Percentiles rank a stretch among this genome's conserved stretches.
phyloP scores from a whole-genome alignment of 306 rosid species.

The Trifolium repens region DNA sequence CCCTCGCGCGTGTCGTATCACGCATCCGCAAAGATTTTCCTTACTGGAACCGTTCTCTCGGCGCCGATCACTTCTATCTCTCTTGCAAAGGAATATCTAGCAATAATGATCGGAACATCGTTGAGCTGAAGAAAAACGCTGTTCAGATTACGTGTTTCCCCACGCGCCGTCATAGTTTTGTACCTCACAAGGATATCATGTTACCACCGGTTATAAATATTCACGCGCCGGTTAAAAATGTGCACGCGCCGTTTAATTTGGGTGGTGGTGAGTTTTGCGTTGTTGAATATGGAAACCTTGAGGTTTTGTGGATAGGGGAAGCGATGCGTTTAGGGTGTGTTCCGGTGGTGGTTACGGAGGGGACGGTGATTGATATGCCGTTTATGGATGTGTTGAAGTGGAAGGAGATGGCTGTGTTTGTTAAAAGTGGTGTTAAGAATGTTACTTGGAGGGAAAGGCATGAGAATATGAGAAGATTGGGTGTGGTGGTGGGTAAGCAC shows the following conservation, averaged over 20 bases:
- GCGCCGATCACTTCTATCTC: slow-evolving; percentile 77
- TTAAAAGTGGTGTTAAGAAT: slow-evolving; percentile 36
- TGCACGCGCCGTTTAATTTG: slow-evolving; percentile 36
- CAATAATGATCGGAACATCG: slow-evolving; percentile 55
- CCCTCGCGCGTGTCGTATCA: slow-evolving; percentile 53
- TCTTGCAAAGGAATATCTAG: slow-evolving; percentile 51
- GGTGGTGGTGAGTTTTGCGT: slow-evolving; percentile 49
- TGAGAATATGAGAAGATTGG: slow-evolving; percentile 45
- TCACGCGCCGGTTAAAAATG: background rate
- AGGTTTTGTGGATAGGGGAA: slow-evolving; percentile 57
- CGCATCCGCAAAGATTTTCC: slow-evolving; percentile 50
- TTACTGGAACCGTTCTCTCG: slow-evolving; percentile 83
- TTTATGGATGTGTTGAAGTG: slow-evolving; percentile 77
- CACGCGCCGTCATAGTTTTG: slow-evolving; percentile 40
- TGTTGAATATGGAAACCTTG: slow-evolving; percentile 50
- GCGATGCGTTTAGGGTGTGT: slow-evolving; percentile 68
- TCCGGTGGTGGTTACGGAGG: slow-evolving; percentile 60
- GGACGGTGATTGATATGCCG: slow-evolving; percentile 62
- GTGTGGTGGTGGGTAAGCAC: slow-evolving; percentile 62
- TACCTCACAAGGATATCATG: slow-evolving; percentile 75
- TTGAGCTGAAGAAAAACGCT: slow-evolving; percentile 75
- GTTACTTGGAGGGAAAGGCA: slow-evolving; percentile 34
- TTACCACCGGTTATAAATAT: slow-evolving; percentile 43
- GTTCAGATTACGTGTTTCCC: slow-evolving; percentile 75
- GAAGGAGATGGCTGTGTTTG: slow-evolving; percentile 65